phyloP scores from a whole-genome alignment of 129 eudicot species.

The Silybum marianum region DNA sequence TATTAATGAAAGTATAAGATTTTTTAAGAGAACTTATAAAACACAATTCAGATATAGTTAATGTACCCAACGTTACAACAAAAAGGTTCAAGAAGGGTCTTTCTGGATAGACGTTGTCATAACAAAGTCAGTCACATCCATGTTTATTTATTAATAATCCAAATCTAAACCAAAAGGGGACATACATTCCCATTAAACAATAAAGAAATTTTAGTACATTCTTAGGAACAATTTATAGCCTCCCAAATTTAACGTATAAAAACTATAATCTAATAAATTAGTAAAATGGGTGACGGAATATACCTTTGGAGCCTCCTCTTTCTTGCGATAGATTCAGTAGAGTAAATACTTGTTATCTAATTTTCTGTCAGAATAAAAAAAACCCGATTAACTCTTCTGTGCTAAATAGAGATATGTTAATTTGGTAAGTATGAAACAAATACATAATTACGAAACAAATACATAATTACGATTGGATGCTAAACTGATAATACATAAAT shows the following conservation, averaged over 20 bases:
- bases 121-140: too few relatives aligned
- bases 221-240: not conserved
- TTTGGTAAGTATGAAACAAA: not conserved
- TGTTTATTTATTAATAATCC: too few relatives aligned
- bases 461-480: not conserved
- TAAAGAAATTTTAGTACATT: not conserved
- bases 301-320: not conserved
- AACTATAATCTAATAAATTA: too few relatives aligned
- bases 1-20: too few relatives aligned
- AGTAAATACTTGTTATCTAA: not conserved
- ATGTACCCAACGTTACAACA: too few relatives aligned
- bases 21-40: too few relatives aligned
- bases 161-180: too few relatives aligned
- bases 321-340: slow-evolving; percentile 3
- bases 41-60: too few relatives aligned
- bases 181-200: not conserved
- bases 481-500: not conserved
- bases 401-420: not conserved
- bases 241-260: not conserved
- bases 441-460: not conserved
- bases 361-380: not conserved
- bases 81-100: too few relatives aligned
- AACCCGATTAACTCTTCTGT: too few relatives aligned
- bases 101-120: too few relatives aligned
- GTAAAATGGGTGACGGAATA: not conserved